phyloP scores from a whole-genome alignment of 371 early-diverging fungal species.

The Mucor saturninus region DNA sequence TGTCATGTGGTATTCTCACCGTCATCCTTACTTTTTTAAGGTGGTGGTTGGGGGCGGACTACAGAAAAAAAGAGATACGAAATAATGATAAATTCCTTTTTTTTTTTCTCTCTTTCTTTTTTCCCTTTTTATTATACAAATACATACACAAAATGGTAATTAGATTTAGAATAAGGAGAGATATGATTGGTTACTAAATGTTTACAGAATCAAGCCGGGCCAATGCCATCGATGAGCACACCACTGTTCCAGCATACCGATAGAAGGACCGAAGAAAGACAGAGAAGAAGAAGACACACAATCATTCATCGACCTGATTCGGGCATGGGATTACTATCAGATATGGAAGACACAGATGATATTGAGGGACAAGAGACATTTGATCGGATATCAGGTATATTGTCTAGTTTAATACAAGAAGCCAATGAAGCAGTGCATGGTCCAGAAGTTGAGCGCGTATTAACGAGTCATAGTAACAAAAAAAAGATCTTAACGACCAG shows the following conservation, averaged over 20 bases:
- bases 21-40: conserved; percentile 7
- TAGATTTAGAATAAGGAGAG: too few relatives aligned
- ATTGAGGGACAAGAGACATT: conserved; percentile 40
- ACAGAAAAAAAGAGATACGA: not conserved
- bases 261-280: conserved; percentile 10
- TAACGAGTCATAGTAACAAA: not conserved
- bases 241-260: conserved; percentile 19
- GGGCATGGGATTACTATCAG: conserved; percentile 40
- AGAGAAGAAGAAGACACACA: conserved; percentile 40
- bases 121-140: not conserved
- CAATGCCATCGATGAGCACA: conserved; percentile 36
- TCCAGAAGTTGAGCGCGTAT: conserved; percentile 38
- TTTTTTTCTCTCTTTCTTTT: conserved; percentile 7
- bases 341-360: conserved; percentile 28
- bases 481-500: conserved; percentile 7
- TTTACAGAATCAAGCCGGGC: conserved; percentile 23
- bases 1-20: conserved; percentile 23
- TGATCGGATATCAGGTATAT: conserved; percentile 49
- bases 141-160: conserved; percentile 13
- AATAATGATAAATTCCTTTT: not conserved
- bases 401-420: conserved; percentile 48
- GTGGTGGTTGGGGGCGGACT: not conserved
- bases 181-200: not conserved
- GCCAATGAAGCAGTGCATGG: conserved; percentile 51
- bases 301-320: conserved; percentile 47